Conservation (phyloP, 768 basidiomycete species). For the Pilatotrama ljubarskyi region DNA sequence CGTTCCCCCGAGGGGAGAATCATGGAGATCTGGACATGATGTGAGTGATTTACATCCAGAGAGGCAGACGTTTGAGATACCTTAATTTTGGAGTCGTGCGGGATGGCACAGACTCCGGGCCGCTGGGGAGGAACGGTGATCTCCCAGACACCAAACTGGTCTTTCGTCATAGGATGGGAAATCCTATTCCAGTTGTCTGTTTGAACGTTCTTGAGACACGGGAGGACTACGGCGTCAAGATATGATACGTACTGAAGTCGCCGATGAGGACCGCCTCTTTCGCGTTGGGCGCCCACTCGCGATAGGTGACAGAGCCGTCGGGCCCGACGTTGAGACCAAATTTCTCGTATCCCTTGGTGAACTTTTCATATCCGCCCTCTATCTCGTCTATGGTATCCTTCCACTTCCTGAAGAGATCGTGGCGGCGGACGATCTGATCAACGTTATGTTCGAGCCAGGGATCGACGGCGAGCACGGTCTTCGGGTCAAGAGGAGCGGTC, state of each 20-base stretch:
- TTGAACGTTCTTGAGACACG: background rate
- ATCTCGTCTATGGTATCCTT: conserved; percentile 69
- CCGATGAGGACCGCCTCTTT: conserved; percentile 82
- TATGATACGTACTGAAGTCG: conserved; percentile 82
- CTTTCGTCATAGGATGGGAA: conserved; percentile 83
- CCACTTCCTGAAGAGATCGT: conserved; percentile 72
- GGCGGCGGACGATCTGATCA: conserved; percentile 65
- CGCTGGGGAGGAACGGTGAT: conserved; percentile 68
- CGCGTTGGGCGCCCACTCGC: conserved; percentile 97
- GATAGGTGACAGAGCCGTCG: conserved; percentile 74
- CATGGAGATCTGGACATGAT: conserved; percentile 77
- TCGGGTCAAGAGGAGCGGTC: conserved; percentile 44
- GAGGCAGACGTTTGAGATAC: conserved; percentile 37
- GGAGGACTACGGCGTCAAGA: background rate
- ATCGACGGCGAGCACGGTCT: conserved; percentile 64
- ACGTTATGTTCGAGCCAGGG: conserved; percentile 75
- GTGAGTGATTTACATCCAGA: background rate
- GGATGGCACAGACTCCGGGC: conserved; percentile 76
- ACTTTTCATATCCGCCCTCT: conserved; percentile 84
- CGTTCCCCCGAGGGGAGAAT: conserved; percentile 72
- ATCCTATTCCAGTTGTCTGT: conserved; percentile 86
- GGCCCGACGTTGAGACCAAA: conserved; percentile 75
- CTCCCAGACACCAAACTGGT: conserved; percentile 89
- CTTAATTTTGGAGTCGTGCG: conserved; percentile 95
- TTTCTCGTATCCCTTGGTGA: conserved; percentile 77